phyloP scores from a whole-genome alignment of 148 eudicot species.

The Fagopyrum tataricum region DNA sequence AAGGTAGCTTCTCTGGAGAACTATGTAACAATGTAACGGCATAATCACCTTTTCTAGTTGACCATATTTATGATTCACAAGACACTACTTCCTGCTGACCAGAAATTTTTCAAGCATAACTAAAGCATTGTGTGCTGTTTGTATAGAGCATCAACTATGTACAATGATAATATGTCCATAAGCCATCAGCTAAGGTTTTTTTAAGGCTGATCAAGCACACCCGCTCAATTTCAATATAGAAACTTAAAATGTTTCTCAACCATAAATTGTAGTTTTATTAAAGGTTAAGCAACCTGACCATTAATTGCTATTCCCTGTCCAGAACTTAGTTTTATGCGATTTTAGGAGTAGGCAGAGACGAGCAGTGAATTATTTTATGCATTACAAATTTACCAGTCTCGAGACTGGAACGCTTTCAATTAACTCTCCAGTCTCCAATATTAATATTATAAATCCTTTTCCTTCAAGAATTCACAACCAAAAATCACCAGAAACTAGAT shows the following conservation, averaged over 20 bases:
- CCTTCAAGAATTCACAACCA: background rate
- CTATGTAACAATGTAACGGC: background rate
- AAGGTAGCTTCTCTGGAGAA: background rate
- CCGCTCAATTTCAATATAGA: background rate
- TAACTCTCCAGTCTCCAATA: background rate
- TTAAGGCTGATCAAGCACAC: background rate
- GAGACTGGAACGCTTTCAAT: background rate
- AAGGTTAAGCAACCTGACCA: too few relatives aligned
- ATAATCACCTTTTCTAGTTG: background rate
- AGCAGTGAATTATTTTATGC: background rate
- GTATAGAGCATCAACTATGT: background rate
- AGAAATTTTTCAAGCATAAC: background rate
- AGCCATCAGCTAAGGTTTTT: background rate
- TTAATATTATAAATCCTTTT: too few relatives aligned
- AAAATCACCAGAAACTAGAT: background rate
- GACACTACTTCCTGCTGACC: background rate
- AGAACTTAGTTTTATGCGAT: too few relatives aligned
- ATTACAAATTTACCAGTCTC: conserved; percentile 1
- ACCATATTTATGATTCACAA: background rate
- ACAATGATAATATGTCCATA: background rate
- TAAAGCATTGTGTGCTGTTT: background rate
- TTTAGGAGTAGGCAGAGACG: background rate
- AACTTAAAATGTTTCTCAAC: background rate
- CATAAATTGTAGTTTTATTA: too few relatives aligned
- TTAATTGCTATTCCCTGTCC: too few relatives aligned